phyloP scores from a whole-genome alignment of 306 rosid genomes.

The Citrullus colocynthis region DNA sequence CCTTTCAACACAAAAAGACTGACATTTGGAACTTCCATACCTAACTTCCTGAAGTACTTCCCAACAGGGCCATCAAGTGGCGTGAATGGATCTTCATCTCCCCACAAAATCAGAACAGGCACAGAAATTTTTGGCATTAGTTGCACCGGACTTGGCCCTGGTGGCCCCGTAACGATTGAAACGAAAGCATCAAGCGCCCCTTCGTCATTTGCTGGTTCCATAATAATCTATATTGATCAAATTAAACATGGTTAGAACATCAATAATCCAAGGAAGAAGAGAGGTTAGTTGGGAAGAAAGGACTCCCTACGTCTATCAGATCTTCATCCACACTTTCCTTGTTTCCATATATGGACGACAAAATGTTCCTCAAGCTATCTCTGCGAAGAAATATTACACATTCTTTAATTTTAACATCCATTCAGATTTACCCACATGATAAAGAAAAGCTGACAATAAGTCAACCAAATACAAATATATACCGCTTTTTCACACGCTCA shows the following conservation, averaged over 20 bases:
- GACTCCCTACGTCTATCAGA: conserved; percentile 47
- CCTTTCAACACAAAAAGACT: conserved; percentile 54
- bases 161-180: conserved; percentile 79
- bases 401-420: not conserved
- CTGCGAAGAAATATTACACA: conserved; percentile 28
- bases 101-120: conserved; percentile 83
- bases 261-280: not conserved
- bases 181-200: conserved; percentile 89
- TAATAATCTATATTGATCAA: conserved; percentile 43
- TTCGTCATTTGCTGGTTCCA: conserved; percentile 52
- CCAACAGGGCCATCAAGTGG: conserved; percentile 96
- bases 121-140: conserved; percentile 51
- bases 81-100: conserved; percentile 79
- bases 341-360: conserved; percentile 62
- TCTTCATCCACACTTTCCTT: conserved; percentile 81
- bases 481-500: conserved; percentile 72
- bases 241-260: not conserved
- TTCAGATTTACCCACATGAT: not conserved
- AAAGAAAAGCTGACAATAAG: not conserved
- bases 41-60: conserved; percentile 52
- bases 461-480: conserved; percentile 1
- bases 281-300: not conserved
- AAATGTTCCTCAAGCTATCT: conserved; percentile 52
- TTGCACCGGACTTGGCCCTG: conserved; percentile 71
- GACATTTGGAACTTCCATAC: conserved; percentile 40